These are phyloP conservation scores for Flaveria linearis DNA, from an alignment of 129 eudicot genomes.

Conservation along the genomic window DNA sequence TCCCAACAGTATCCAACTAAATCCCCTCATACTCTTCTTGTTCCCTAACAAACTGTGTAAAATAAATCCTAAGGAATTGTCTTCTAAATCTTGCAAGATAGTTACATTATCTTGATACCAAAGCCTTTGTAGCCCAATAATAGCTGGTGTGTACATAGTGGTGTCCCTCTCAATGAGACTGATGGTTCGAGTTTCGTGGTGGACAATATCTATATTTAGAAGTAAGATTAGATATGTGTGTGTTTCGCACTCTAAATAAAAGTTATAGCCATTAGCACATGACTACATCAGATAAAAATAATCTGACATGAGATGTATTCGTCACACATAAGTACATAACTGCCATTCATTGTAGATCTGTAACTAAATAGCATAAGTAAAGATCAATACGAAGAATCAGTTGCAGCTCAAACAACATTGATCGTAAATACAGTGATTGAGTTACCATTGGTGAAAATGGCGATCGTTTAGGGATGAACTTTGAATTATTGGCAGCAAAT, in stretches of 20 bases:
- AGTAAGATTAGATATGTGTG: too few relatives aligned
- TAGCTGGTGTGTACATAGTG: too few relatives aligned
- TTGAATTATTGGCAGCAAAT: background rate
- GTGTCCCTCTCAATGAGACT: too few relatives aligned
- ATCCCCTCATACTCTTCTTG: background rate
- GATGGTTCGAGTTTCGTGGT: too few relatives aligned
- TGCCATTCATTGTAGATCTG: background rate
- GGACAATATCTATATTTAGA: too few relatives aligned
- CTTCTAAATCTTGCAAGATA: too few relatives aligned
- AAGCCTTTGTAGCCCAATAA: too few relatives aligned
- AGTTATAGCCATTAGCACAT: background rate
- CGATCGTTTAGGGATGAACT: background rate
- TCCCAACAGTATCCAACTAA: background rate
- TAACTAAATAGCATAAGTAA: background rate
- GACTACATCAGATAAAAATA: background rate
- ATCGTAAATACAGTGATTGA: background rate
- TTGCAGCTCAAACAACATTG: background rate
- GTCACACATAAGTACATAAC: background rate
- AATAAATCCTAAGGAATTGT: background rate
- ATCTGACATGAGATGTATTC: background rate
- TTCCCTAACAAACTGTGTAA: background rate
- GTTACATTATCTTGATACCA: background rate
- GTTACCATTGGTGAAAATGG: background rate
- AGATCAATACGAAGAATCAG: background rate
- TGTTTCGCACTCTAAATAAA: too few relatives aligned